These are phyloP conservation scores for Dysphania ambrosioides DNA, from an alignment of 148 eudicot genomes.

Conservation along the genomic window DNA sequence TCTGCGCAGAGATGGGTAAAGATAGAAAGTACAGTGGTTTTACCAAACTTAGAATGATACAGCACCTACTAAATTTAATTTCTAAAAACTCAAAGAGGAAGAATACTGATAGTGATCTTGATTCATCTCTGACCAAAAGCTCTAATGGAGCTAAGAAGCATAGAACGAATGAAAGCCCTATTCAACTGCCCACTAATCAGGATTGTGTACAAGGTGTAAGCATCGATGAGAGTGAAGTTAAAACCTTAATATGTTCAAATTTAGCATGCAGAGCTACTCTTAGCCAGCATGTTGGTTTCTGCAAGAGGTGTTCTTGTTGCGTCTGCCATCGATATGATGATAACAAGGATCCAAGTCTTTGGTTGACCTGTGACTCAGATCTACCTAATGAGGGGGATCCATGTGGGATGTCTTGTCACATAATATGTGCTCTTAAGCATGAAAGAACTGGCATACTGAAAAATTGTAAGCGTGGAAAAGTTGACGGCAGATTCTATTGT, in stretches of 20 bases:
- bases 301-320: slow-evolving; percentile 65
- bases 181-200: slow-evolving; percentile 12
- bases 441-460: slow-evolving; percentile 42
- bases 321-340: slow-evolving; percentile 55
- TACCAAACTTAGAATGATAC: slow-evolving; percentile 47
- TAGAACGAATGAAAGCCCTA: slow-evolving; percentile 32
- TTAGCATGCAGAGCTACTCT: slow-evolving; percentile 51
- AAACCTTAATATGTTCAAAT: slow-evolving; percentile 35
- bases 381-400: slow-evolving; percentile 27
- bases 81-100: slow-evolving; percentile 29
- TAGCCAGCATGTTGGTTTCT: slow-evolving; percentile 37
- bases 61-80: slow-evolving; percentile 46
- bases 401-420: slow-evolving; percentile 55
- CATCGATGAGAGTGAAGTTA: slow-evolving; percentile 16
- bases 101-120: slow-evolving; percentile 16
- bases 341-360: slow-evolving; percentile 61
- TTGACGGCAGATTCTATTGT: slow-evolving; percentile 51
- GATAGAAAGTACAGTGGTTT: slow-evolving; percentile 51
- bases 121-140: slow-evolving; percentile 27
- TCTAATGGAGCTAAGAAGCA: slow-evolving; percentile 35
- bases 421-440: slow-evolving; percentile 48
- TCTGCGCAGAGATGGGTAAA: slow-evolving; percentile 61
- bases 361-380: slow-evolving; percentile 53
- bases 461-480: slow-evolving; percentile 28
- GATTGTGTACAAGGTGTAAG: slow-evolving; percentile 11